These are phyloP conservation scores for Anthoceros angustus DNA, from an alignment of 225 moss, liverwort and hornwort genomes.

Conservation along the genomic window DNA sequence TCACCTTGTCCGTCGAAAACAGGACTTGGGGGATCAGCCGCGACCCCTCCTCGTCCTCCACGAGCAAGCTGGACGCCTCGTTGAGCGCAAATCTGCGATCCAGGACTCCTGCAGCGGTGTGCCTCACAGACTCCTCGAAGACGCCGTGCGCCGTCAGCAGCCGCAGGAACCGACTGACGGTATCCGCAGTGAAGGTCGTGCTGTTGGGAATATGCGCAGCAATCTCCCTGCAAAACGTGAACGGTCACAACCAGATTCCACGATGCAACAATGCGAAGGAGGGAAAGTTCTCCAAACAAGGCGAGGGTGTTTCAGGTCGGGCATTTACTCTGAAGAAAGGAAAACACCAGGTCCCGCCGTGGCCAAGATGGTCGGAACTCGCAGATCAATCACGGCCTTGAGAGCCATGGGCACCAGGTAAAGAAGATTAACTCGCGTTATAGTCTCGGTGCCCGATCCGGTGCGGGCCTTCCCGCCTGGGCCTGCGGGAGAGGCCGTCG, in stretches of 20 bases:
- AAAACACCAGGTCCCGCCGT: constrained; percentile 7
- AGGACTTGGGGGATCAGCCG: neutral
- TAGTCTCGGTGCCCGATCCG: too few relatives aligned
- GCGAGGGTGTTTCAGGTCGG: neutral
- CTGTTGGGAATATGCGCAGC: neutral
- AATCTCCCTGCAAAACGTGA: neutral
- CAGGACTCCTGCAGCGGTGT: neutral
- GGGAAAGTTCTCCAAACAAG: constrained; percentile 8
- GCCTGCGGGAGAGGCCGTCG: too few relatives aligned
- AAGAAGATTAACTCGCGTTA: too few relatives aligned
- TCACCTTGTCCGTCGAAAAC: neutral
- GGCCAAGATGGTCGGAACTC: constrained; percentile 15
- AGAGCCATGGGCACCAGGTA: constrained; percentile 18
- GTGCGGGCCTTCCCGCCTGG: too few relatives aligned
- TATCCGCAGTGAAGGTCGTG: neutral
- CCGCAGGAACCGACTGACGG: neutral
- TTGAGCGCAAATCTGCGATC: neutral
- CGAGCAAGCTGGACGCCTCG: neutral
- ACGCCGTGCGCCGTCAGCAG: neutral
- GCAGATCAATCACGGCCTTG: constrained; percentile 18
- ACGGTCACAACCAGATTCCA: constrained; percentile 13
- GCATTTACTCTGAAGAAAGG: constrained; percentile 15
- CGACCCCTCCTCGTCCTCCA: neutral
- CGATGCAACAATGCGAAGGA: constrained; percentile 9
- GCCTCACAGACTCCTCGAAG: neutral